Conservation (phyloP, 257 asterid genomes). For the Solanum appendiculatum region DNA sequence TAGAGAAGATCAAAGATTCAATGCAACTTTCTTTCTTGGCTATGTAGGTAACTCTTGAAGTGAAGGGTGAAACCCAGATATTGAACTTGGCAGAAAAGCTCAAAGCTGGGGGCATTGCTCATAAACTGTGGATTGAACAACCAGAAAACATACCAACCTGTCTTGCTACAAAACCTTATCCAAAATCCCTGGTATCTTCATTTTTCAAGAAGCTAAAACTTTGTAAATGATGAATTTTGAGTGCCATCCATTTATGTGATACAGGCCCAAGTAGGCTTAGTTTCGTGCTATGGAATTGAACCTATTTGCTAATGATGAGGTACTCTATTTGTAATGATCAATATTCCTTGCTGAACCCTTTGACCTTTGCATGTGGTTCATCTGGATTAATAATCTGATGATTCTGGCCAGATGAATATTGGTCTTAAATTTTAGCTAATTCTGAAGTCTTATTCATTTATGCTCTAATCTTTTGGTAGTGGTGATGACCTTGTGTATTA, state of each 20-base stretch:
- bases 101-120: constrained; percentile 54
- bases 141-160: constrained; percentile 89
- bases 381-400: not conserved
- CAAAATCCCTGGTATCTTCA: constrained; percentile 64
- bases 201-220: constrained; percentile 82
- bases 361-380: not conserved
- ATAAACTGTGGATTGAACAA: constrained; percentile 89
- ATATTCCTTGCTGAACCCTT: not conserved
- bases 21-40: not conserved
- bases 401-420: not conserved
- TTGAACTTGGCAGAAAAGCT: constrained; percentile 65
- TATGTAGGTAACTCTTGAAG: constrained; percentile 83
- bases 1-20: not conserved
- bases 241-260: not conserved
- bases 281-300: not conserved
- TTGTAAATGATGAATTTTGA: constrained; percentile 52
- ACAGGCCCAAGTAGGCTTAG: not conserved
- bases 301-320: not conserved
- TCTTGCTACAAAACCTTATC: constrained; percentile 89
- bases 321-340: not conserved
- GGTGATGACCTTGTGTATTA: not conserved
- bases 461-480: not conserved
- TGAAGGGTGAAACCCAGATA: constrained; percentile 77
- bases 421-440: not conserved
- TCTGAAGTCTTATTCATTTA: not conserved